Base-by-base conservation (phyloP, 495 filamentous ascomycete genomes). In the Lasiosphaeris hirsuta region DNA sequence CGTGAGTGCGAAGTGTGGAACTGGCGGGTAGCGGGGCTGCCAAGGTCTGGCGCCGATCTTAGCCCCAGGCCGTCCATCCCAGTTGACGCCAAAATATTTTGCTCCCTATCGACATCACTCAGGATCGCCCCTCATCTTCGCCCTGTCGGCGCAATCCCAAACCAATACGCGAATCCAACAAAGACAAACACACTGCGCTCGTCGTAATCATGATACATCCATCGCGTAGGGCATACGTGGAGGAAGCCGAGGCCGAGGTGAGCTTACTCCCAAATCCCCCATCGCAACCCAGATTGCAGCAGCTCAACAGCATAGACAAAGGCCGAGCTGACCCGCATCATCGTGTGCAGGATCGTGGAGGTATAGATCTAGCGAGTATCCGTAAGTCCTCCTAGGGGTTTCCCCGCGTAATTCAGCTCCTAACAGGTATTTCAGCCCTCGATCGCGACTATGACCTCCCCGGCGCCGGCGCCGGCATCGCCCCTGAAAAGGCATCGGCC, bases 211-310 rank as follows among this genome's bases (percentile, higher is more conserved):
- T 75, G 84, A 92, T 97, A 78, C 94, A 97, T 76, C 94, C 94
- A 39, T 82, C 94, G 63, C 81, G 94, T 62, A 88, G 92, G 70
- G 92, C 94, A n/a, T 96, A 96, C 74, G 90, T 97, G 59, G 94
- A 97, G 78, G 94, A 96, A 64, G 85, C 74, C 9, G 78, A 81
- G 19, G 78, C 86, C 17, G 83, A 89, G 78, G 89, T 91, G 83
- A 82, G 86, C 61, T 42, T 30, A 56, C 53, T 53, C 59, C 52
- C 34, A 23, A 51, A 14, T 18, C 23, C 52, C 44, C 61, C 47
- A 54, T 59, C 56, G 55, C 56, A 59, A 61, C 48, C 57, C 60
- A 69, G 62, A 63, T 71, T 65, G 68, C 70, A 63, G 61, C 39
- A 54, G 52, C 62, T 66, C 57, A 68, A 64, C 64, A 51, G 46